Evolutionary conservation across 768 basidiomycete genomes (phyloP).

Genomic region (Tulasnella sp.): DNA sequence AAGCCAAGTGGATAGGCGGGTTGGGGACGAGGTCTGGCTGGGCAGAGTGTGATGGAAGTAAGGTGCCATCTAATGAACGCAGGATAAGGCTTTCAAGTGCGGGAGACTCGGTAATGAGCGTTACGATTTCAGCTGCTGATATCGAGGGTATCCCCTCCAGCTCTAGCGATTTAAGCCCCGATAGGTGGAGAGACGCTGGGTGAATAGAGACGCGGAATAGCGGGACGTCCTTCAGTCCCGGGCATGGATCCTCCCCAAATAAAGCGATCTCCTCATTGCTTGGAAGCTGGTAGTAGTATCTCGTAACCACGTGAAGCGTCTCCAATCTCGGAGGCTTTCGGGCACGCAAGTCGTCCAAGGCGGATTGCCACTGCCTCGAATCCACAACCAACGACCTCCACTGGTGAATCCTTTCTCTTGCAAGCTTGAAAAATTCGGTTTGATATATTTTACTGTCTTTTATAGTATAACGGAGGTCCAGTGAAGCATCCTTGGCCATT

Average conservation of each 20-base stretch:
- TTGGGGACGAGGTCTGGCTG: not conserved
- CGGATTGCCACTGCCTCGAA: not conserved
- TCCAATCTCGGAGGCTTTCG: not conserved
- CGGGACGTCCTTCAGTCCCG: not conserved
- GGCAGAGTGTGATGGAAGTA: not conserved
- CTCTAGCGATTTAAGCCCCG: not conserved
- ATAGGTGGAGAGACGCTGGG: not conserved
- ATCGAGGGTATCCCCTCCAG: not conserved
- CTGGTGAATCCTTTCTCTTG: not conserved
- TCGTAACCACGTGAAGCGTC: not conserved
- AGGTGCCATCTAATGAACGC: not conserved
- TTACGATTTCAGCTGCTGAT: not conserved
- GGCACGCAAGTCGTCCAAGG: not conserved
- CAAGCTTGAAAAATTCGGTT: not conserved
- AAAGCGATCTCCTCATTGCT: not conserved
- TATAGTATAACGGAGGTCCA: not conserved
- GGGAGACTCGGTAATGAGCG: not conserved
- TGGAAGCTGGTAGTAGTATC: rapidly evolving
- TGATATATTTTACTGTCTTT: not conserved
- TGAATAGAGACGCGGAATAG: not conserved
- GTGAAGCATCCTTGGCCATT: not conserved
- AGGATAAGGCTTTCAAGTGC: not conserved
- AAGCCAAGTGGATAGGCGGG: not conserved
- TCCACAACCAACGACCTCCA: not conserved
- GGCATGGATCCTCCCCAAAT: not conserved